Percentiles rank a stretch among this genome's conserved stretches.
Evolutionary conservation across 2,329 filamentous ascomycete species (phyloP).

Genomic region (Colletotrichum nymphaeae): DNA sequence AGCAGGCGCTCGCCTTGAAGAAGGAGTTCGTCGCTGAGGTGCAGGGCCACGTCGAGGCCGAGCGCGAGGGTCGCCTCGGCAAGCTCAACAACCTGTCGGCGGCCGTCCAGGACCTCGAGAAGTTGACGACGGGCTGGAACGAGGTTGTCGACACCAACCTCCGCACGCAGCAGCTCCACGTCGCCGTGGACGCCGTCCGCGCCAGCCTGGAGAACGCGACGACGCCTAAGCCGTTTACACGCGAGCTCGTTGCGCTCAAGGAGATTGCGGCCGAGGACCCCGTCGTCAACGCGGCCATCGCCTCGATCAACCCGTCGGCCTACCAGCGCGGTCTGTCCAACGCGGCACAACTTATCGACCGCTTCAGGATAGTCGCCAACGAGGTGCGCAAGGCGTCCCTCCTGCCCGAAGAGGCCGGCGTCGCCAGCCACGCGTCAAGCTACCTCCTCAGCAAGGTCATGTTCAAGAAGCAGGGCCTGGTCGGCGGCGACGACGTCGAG

Average conservation of each 20-base stretch:
- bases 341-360: constrained; percentile 87
- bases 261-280: constrained; percentile 87
- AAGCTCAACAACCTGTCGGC: constrained; percentile 84
- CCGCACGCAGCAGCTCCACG: constrained; percentile 94
- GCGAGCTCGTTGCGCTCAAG: constrained; percentile 93
- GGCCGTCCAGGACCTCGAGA: constrained; percentile 85
- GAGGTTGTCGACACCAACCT: constrained; percentile 90
- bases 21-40: constrained; percentile 85
- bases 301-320: constrained; percentile 92
- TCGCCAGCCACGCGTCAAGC: constrained; percentile 93
- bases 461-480: constrained; percentile 92
- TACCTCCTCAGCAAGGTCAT: constrained; percentile 91
- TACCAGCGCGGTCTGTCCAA: constrained; percentile 94
- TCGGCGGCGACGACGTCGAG: constrained; percentile 90
- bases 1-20: constrained; percentile 92
- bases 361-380: constrained; percentile 90
- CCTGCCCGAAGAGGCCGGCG: constrained; percentile 91
- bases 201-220: constrained; percentile 81
- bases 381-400: constrained; percentile 96
- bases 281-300: constrained; percentile 92
- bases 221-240: constrained; percentile 85
- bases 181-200: constrained; percentile 93
- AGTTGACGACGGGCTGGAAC: constrained; percentile 90
- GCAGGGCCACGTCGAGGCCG: constrained; percentile 83
- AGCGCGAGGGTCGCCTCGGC: constrained; percentile 87